Conservation (phyloP, 129 eudicot species). For the Pulicaria dysenterica region DNA sequence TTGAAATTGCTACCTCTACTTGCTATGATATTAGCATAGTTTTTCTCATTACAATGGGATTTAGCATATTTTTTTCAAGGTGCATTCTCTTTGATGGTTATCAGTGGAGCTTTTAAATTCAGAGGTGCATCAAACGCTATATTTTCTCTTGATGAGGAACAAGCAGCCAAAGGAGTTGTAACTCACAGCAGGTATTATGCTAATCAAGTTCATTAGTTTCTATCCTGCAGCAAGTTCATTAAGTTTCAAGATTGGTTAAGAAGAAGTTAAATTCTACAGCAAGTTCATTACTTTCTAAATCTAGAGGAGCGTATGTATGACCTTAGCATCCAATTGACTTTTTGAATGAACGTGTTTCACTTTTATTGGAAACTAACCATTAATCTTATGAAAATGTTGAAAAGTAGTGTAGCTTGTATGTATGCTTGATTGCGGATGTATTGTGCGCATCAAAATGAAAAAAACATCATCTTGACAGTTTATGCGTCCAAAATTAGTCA, state of each 20-base stretch:
- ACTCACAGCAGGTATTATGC: conserved; percentile 91
- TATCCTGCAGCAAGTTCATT: no score
- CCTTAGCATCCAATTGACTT: not conserved
- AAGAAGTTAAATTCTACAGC: not conserved
- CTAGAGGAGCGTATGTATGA: not conserved
- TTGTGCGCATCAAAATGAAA: not conserved
- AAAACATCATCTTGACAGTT: not conserved
- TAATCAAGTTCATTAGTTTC: no score
- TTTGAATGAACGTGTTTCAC: not conserved
- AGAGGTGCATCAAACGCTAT: conserved; percentile 96
- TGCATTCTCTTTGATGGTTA: conserved; percentile 30
- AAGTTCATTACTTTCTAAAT: not conserved
- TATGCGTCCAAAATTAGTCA: conserved; percentile 4
- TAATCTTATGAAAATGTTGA: not conserved
- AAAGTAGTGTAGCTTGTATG: not conserved
- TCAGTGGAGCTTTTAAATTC: conserved; percentile 94
- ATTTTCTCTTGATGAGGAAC: conserved; percentile 67
- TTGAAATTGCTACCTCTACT: not conserved
- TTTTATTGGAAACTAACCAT: not conserved
- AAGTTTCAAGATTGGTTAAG: not conserved
- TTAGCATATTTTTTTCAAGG: conserved; percentile 1
- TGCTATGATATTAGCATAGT: not conserved
- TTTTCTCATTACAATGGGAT: conserved; percentile 3
- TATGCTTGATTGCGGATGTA: not conserved
- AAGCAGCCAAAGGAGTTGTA: conserved; percentile 92